Percentiles rank a stretch among this genome's conserved stretches.
These are phyloP conservation scores for Perilla frutescens DNA, from an alignment of 257 asterid species.

Conservation along the genomic window DNA sequence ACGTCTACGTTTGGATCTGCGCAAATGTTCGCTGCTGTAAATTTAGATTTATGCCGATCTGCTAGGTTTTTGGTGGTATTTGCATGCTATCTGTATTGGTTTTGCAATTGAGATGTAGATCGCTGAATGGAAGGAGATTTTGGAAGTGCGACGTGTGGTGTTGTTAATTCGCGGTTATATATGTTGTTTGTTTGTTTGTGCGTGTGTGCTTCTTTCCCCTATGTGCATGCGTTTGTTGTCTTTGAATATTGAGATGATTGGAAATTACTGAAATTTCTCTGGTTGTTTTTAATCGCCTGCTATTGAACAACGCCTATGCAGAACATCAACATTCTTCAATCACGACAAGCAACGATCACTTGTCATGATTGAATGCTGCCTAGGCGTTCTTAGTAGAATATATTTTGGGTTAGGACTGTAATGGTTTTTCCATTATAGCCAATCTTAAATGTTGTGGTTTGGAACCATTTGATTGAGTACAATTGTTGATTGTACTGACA, in stretches of 20 bases:
- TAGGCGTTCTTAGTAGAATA: conserved; percentile 3
- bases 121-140: conserved; percentile 11
- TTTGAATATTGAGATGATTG: conserved; percentile 11
- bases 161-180: conserved; percentile 7
- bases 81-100: conserved; percentile 22
- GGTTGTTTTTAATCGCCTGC: neutral
- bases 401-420: neutral
- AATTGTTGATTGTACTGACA: conserved; percentile 13
- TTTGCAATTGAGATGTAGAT: conserved; percentile 35
- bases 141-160: conserved; percentile 21
- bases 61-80: conserved; percentile 18
- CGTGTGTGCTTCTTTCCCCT: neutral
- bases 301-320: no score
- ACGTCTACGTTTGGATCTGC: conserved; percentile 12
- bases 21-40: conserved; percentile 1
- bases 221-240: neutral
- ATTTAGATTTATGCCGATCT: conserved; percentile 4
- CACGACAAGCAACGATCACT: neutral
- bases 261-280: neutral
- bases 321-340: no score
- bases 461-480: conserved; percentile 25
- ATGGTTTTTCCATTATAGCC: conserved; percentile 10
- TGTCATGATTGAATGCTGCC: neutral
- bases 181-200: neutral
- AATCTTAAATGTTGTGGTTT: neutral